These are phyloP conservation scores for Panicum miliaceum DNA, from an alignment of 176 grass and related monocot species.

Conservation along the genomic window DNA sequence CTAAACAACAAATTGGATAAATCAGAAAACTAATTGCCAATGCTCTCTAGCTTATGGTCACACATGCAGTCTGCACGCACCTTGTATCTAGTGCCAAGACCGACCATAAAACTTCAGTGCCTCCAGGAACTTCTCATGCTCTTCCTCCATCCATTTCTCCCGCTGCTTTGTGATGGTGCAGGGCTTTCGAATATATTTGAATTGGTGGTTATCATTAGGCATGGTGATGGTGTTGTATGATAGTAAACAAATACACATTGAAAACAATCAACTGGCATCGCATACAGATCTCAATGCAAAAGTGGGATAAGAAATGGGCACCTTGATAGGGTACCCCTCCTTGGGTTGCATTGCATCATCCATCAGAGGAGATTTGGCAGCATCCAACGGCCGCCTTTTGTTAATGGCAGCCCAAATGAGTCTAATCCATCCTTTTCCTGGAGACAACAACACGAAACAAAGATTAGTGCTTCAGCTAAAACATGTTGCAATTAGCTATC, in stretches of 20 bases:
- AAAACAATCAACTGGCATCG: background rate
- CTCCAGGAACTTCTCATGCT: conserved; percentile 86
- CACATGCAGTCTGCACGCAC: conserved; percentile 32
- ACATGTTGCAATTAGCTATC: background rate
- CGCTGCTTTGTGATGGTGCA: conserved; percentile 88
- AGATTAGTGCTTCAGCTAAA: background rate
- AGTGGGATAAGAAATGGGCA: conserved; percentile 36
- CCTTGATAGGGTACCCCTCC: conserved; percentile 59
- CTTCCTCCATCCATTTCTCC: conserved; percentile 93
- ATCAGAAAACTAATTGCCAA: conserved; percentile 42
- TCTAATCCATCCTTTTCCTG: conserved; percentile 44
- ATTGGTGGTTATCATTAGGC: background rate
- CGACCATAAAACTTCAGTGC: conserved; percentile 83
- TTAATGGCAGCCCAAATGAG: conserved; percentile 7
- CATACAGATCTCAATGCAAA: background rate
- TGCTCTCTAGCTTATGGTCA: background rate
- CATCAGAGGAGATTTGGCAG: background rate
- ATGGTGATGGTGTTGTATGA: background rate
- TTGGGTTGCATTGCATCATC: conserved; percentile 37
- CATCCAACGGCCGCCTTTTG: background rate
- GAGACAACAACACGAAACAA: background rate
- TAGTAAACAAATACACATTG: background rate
- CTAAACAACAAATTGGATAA: conserved; percentile 55
- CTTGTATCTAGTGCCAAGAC: conserved; percentile 90
- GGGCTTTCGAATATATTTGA: conserved; percentile 75